Evolutionary conservation across 176 grass and related monocot genomes (phyloP).

Genomic region (Saccharum spontaneum): DNA sequence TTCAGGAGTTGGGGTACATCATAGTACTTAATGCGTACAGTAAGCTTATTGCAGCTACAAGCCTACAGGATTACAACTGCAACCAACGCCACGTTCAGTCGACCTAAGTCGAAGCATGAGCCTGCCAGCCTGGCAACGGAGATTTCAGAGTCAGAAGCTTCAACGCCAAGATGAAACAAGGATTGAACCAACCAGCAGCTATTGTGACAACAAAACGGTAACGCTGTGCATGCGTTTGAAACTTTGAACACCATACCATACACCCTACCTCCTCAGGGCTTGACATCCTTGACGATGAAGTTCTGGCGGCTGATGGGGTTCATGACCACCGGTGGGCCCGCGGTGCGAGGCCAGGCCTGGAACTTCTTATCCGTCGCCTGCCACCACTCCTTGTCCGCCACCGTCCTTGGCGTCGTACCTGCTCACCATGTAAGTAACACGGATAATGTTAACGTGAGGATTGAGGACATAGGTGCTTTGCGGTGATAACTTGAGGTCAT

Average conservation of each 20-base stretch:
- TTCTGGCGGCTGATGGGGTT: constrained; percentile 93
- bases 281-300: constrained; percentile 65
- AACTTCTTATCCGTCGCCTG: no score
- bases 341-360: no score
- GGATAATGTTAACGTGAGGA: no score
- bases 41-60: not conserved
- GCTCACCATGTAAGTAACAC: constrained; percentile 27
- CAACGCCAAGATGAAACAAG: not conserved
- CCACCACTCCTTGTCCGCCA: constrained; percentile 82
- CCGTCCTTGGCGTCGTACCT: constrained; percentile 78
- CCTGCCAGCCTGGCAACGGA: not conserved
- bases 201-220: not conserved
- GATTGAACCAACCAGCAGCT: not conserved
- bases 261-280: constrained; percentile 28
- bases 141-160: not conserved
- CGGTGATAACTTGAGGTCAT: no score
- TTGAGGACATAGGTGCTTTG: not conserved
- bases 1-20: no score
- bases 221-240: not conserved
- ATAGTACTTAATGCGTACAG: not conserved
- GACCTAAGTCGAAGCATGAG: not conserved
- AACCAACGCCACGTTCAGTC: not conserved
- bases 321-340: constrained; percentile 77
- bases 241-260: no score
- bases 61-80: not conserved